Percentiles rank a stretch among this genome's conserved stretches.
Conservation (phyloP, 768 basidiomycete species). For the Serendipita sp. region DNA sequence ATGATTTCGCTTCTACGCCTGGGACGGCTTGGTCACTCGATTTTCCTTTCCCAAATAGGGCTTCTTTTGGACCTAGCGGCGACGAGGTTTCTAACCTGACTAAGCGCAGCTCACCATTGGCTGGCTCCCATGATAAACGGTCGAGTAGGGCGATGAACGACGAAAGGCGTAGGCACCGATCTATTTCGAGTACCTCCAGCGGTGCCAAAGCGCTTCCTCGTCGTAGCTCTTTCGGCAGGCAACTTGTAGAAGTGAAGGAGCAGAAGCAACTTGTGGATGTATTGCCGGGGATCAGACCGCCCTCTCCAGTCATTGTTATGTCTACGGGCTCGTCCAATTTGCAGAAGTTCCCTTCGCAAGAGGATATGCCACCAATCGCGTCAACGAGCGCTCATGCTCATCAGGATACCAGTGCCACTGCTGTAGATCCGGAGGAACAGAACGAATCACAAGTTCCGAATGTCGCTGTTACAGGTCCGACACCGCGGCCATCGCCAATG, state of each 20-base stretch:
- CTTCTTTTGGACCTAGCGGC: not conserved
- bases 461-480: not conserved
- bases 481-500: not conserved
- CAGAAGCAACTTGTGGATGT: too few relatives aligned
- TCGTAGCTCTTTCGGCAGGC: not conserved
- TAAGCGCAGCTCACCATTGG: not conserved
- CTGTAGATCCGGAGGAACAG: not conserved
- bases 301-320: not conserved
- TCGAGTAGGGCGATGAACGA: not conserved
- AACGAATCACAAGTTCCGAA: not conserved
- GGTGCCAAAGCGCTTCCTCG: not conserved
- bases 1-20: not conserved
- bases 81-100: not conserved
- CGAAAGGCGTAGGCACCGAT: not conserved
- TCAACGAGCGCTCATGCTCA: not conserved
- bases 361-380: not conserved
- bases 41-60: not conserved
- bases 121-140: not conserved
- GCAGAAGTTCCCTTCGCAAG: not conserved
- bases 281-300: not conserved
- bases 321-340: not conserved
- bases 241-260: not conserved
- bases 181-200: not conserved
- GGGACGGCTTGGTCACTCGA: not conserved
- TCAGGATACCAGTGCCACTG: not conserved